Evolutionary conservation across 2,329 filamentous ascomycete species (phyloP), one percentile per base, ranked within the genome.

Genomic region (Colletotrichum sidae): DNA sequence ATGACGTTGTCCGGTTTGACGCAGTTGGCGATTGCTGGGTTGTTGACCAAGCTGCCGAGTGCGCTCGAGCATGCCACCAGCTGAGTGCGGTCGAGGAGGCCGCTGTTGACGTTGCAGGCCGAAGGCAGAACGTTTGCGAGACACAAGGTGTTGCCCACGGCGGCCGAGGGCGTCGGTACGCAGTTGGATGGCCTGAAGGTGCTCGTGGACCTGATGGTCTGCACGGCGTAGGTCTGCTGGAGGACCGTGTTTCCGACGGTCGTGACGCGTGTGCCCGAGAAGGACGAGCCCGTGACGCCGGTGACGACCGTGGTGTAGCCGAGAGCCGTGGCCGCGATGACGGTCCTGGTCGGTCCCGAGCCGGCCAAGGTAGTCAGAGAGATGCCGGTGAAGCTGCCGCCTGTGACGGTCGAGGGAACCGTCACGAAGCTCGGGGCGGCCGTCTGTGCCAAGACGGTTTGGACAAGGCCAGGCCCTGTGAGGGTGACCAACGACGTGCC

Each of bases 401-500:
- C 53, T 35, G 42, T 17, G 13, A 46, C 15, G 6, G 41, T 42
- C 4, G 53, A 45, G 33, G 42, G 12, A 25, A 55, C 17, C 4
- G 53, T 55, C 2, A 42, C 17, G 13, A 38, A 17, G 9, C 33
- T 45, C 8, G 35, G 49, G n/a, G 39, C n/a, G 7, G 53, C 53
- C 2, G 53, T 55, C 11, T 45, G 17, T 8, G 41, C 41, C 4
- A 55, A 9, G 2, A 55, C 53, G 13, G 53, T 55, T n/a, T n/a
- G 46, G 46, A 35, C 13, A 2, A 49, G 25, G 6, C 46, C 46
- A 4, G 46, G 5, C 33, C 42, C 42, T 8, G 11, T 13, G 10
- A 55, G 39, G 17, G 53, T 55, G 13, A 37, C 15, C 8, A 45
- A 17, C 6, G 53, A 55, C 7, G 53, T 55, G 6, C 53, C 53